Evolutionary conservation across 2,329 filamentous ascomycete genomes (phyloP).

Genomic region (Truncatella angustata): DNA sequence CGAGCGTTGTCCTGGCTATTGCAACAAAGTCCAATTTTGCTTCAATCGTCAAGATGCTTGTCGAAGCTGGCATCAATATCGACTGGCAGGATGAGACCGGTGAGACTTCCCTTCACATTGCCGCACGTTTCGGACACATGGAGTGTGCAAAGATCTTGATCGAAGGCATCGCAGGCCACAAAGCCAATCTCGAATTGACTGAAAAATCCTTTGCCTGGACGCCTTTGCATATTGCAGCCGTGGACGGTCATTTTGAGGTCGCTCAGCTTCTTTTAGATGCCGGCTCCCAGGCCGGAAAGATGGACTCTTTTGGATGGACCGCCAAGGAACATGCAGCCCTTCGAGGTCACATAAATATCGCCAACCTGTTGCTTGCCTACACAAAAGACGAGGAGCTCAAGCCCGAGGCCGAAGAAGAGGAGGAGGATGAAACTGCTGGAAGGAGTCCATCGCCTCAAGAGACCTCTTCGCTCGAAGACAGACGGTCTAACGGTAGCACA

Average conservation of each 20-base stretch:
- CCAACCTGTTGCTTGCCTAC: constrained; percentile 62
- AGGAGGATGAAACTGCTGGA: constrained; percentile 22
- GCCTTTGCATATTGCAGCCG: constrained; percentile 87
- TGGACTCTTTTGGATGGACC: constrained; percentile 90
- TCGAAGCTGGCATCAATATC: constrained; percentile 86
- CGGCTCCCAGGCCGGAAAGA: constrained; percentile 70
- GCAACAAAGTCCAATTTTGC: constrained; percentile 87
- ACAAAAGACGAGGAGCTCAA: constrained; percentile 29
- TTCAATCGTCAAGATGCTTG: constrained; percentile 80
- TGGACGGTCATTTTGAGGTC: constrained; percentile 78
- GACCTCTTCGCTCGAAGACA: constrained; percentile 59
- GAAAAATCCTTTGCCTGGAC: constrained; percentile 93
- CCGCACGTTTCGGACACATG: constrained; percentile 81
- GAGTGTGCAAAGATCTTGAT: constrained; percentile 78
- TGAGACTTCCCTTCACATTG: constrained; percentile 89
- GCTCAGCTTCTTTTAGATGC: constrained; percentile 75
- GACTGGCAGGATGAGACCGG: constrained; percentile 90
- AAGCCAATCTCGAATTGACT: constrained; percentile 70
- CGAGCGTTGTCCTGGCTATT: constrained; percentile 81
- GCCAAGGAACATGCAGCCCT: constrained; percentile 90
- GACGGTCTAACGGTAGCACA: constrained; percentile 50
- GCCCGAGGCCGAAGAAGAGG: constrained; percentile 31
- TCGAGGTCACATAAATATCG: constrained; percentile 82
- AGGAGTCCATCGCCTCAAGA: constrained; percentile 44
- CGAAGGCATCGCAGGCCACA: constrained; percentile 66